Evolutionary conservation across 495 filamentous ascomycete genomes (phyloP).

Genomic region (Massariosphaeria phaeospora): DNA sequence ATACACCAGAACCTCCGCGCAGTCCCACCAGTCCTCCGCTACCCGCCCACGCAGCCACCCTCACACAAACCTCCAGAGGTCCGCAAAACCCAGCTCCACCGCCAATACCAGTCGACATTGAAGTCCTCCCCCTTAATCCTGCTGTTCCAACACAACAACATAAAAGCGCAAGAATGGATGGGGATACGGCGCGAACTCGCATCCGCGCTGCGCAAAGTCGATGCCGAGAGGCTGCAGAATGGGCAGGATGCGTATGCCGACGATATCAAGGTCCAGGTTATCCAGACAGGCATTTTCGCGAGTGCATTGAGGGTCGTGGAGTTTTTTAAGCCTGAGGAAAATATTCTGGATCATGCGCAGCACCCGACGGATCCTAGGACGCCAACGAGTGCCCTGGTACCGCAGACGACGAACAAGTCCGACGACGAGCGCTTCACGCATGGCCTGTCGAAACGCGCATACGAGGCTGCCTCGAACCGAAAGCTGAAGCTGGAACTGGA

Average conservation of each 20-base stretch:
- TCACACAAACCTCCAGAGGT: constrained; percentile 79
- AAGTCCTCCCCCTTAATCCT: constrained; percentile 83
- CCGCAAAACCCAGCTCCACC: constrained; percentile 91
- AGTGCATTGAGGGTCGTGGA: constrained; percentile 79
- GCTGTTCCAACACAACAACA: constrained; percentile 95
- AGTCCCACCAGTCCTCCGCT: constrained; percentile 50
- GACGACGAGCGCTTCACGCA: constrained; percentile 60
- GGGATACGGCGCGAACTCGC: constrained; percentile 77
- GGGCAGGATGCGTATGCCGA: constrained; percentile 47
- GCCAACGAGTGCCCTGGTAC: constrained; percentile 34
- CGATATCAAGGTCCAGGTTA: constrained; percentile 67
- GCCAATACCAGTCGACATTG: constrained; percentile 88
- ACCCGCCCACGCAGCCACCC: constrained; percentile 73
- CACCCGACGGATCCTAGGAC: constrained; percentile 35
- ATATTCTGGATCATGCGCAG: not conserved
- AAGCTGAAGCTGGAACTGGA: constrained; percentile 54
- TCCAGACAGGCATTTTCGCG: constrained; percentile 85
- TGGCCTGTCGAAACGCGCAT: constrained; percentile 59
- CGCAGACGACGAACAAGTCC: constrained; percentile 28
- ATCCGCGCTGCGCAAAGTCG: constrained; percentile 62
- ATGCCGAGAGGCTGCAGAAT: constrained; percentile 47
- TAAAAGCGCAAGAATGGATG: constrained; percentile 81
- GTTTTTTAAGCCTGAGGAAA: constrained; percentile 63
- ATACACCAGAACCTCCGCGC: constrained; percentile 52
- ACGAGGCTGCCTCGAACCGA: constrained; percentile 48